Base-by-base conservation (phyloP, 495 filamentous ascomycete species). In the Ramalina intermedia region DNA sequence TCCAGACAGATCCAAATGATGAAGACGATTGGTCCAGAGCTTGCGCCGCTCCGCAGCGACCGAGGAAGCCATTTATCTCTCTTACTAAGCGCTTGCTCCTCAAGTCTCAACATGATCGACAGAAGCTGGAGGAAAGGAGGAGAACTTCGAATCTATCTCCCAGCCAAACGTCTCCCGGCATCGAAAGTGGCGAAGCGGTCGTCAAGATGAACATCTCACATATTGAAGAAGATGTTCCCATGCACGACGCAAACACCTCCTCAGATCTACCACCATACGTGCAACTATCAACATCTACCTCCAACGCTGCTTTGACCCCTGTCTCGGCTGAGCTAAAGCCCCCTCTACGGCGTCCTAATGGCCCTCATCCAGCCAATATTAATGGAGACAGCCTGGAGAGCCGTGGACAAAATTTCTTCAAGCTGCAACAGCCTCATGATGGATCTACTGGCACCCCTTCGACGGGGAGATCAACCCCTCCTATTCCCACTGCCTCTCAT, bases 1-100 rank as follows among this genome's bases (percentile, higher is more conserved):
- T 67, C 14, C 75, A 79, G 57, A 70, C 68, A 1, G 66, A 73
- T 47, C 42, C 57, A 16, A 61, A 69, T 29, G 46, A 58, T 43
- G 24, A 37, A 13, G 68, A 69, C 44, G 53, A 51, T 6, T 58
- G 55, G 20, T 54, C 53, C 36, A 47, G 46, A 2, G 43, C 55
- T 21, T 18, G 49, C 14, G 23, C 50, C 4, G 23, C 24, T n/a
- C 48, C 46, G 55, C 6, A 41, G 43, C 17, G 54, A 44, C 46
- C 58, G 54, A 38, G 53, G 52, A 38, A 56, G 38, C 37, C 67
- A 62, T 55, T 44, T 29, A 53, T 66, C 16, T 66, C 71, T 8
- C 53, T 70, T 35, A 66, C 62, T 0, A 62, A 69, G 40, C 67
- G 69, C 6, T 58, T 75, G 6, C 48, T 75, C 20, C 61, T 68